These are phyloP conservation scores for Stemphylium lycopersici DNA, from an alignment of 2,329 filamentous ascomycete species.

Conservation along the genomic window DNA sequence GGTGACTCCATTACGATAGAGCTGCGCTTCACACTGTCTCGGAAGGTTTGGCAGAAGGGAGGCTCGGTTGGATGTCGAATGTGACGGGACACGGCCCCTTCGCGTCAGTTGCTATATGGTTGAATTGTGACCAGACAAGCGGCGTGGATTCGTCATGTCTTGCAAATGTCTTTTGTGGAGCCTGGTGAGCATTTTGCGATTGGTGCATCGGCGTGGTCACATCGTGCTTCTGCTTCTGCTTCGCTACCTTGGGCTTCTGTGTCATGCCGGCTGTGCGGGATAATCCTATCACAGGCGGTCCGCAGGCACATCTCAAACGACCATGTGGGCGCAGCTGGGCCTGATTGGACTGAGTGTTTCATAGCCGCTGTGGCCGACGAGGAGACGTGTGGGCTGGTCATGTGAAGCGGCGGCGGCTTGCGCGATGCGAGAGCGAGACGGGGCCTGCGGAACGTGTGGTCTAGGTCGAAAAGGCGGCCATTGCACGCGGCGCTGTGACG, in stretches of 20 bases:
- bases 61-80: conserved; percentile 1
- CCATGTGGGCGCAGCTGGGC: conserved; percentile 18
- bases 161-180: conserved; percentile 23
- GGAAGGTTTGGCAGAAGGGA: conserved; percentile 3
- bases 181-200: conserved; percentile 27
- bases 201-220: conserved; percentile 23
- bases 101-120: conserved; percentile 1
- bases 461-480: background rate
- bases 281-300: conserved; percentile 29
- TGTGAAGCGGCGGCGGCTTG: conserved; percentile 22
- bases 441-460: background rate
- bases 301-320: conserved; percentile 28
- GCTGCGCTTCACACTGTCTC: conserved; percentile 7
- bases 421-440: conserved; percentile 28
- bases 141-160: conserved; percentile 34
- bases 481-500: conserved; percentile 9
- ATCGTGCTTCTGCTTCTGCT: conserved; percentile 8
- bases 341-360: conserved; percentile 42
- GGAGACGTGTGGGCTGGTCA: conserved; percentile 22
- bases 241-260: conserved; percentile 1
- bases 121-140: background rate
- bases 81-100: conserved; percentile 4
- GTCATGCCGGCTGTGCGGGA: conserved; percentile 5
- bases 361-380: conserved; percentile 33
- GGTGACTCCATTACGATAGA: conserved; percentile 5